Base-by-base conservation (phyloP, 2,329 filamentous ascomycete genomes). In the Passalora sequoiae region DNA sequence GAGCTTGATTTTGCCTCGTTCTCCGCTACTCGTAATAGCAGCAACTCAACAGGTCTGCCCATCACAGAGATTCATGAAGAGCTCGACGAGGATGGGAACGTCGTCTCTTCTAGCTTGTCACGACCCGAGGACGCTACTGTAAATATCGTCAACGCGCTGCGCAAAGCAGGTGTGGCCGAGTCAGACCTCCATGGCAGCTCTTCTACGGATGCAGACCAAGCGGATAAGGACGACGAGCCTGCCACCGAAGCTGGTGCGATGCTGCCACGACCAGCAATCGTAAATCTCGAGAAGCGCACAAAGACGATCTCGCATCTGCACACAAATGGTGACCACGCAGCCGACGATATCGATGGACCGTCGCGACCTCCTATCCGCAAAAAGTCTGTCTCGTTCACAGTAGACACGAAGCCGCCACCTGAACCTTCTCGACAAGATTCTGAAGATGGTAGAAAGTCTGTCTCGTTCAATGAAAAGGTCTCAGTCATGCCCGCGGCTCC, bases 61-160 rank as follows among this genome's bases (percentile, higher is more conserved):
- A 77, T 97, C 46, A 89, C 85, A 22, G 92, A 97, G 57, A 97
- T 98, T 53, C 73, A 88, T 42, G 92, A 98, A 66, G 81, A 94
- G 68, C 72, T 97, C 17, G 92, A 97, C 60, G 89, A 96, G 6
- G 79, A 94, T 8, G 92, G 83, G 43, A 92, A 94, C 58, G 77
- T 97, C 3, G 66, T 95, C 38, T 85, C 69, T 2, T 68, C 67
- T 52, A 66, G 61, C 1, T 54, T 72, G 17, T 61, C 60, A 3
- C 64, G 68, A n/a, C 84, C 88, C 0, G 83, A 82, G 5, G 78
- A 83, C 40, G 70, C 76, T 10, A 77, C 84, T 13, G 72, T 80
- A 6, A 77, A 85, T 53, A 71, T 96, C 3, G 63, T 85, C 12
- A 81, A 91, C 38, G 78, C 81, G 1, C 67, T 96, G 44, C 74